phyloP scores from a whole-genome alignment of 2,329 filamentous ascomycete species.

The Paraconiothyrium brasiliense region DNA sequence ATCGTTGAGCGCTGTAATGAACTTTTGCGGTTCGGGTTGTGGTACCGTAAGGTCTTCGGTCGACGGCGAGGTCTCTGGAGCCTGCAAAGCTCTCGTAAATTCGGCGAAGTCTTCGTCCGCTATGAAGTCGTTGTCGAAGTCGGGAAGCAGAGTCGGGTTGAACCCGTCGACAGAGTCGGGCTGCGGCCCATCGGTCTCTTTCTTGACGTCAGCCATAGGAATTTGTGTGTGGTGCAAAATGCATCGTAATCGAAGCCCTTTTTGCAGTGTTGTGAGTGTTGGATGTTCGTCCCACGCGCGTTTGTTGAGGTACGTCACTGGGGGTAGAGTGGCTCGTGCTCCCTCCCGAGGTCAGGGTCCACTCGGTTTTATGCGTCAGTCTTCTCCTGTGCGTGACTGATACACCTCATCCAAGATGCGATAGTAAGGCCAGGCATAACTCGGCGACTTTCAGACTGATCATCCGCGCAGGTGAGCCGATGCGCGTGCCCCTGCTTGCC shows the following conservation, averaged over 20 bases:
- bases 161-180: conserved; percentile 72
- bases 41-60: conserved; percentile 62
- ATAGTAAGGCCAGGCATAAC: background rate
- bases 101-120: conserved; percentile 74
- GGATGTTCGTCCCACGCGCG: background rate
- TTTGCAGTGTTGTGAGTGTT: background rate
- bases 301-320: conserved; percentile 1
- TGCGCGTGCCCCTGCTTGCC: conserved; percentile 29
- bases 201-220: conserved; percentile 56
- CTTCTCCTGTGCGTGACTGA: no score
- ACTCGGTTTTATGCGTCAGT: background rate
- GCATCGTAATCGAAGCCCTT: conserved; percentile 28
- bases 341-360: background rate
- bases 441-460: background rate
- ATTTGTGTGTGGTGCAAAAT: background rate
- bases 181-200: conserved; percentile 62
- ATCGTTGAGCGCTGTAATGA: conserved; percentile 92
- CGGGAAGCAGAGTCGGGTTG: conserved; percentile 77
- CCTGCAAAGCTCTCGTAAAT: conserved; percentile 83
- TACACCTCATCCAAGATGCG: background rate
- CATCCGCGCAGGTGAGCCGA: conserved; percentile 20
- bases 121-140: conserved; percentile 81
- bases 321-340: background rate
- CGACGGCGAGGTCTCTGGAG: conserved; percentile 77
- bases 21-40: conserved; percentile 58